Evolutionary conservation across 495 filamentous ascomycete species (phyloP).

Genomic region (Podospora appendiculata): DNA sequence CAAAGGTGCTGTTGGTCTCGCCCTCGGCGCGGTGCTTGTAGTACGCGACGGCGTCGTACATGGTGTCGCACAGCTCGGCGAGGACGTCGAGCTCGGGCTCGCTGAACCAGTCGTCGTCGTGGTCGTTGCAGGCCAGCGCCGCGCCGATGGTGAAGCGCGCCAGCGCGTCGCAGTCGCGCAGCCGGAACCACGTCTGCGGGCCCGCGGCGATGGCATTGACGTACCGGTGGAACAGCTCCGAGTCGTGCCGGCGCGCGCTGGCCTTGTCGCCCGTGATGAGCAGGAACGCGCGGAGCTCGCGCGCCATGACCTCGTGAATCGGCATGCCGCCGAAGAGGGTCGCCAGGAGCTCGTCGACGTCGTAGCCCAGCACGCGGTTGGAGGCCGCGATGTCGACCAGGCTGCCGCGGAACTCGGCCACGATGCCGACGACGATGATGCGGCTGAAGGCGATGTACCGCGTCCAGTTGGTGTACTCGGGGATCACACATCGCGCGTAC

Average conservation of each 20-base stretch:
- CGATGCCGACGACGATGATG: constrained; percentile 10
- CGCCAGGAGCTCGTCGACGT: constrained; percentile 7
- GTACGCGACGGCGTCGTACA: constrained; percentile 17
- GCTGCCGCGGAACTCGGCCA: constrained; percentile 12
- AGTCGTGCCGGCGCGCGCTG: background rate
- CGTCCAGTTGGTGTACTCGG: constrained; percentile 12
- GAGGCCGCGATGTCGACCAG: constrained; percentile 2
- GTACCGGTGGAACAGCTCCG: constrained; percentile 14
- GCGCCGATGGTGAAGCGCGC: constrained; percentile 10
- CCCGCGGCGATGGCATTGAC: constrained; percentile 7
- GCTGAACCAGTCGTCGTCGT: constrained; percentile 9
- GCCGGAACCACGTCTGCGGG: constrained; percentile 15
- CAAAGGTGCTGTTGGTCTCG: constrained; percentile 17
- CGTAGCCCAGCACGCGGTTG: constrained; percentile 7
- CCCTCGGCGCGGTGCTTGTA: constrained; percentile 19
- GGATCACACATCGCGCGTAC: constrained; percentile 10
- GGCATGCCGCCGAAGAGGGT: constrained; percentile 7
- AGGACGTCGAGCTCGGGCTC: constrained; percentile 12
- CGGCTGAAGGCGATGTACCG: constrained; percentile 14
- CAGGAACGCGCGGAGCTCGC: constrained; percentile 10
- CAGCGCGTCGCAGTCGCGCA: constrained; percentile 13
- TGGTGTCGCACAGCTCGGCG: constrained; percentile 9
- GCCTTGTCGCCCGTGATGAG: constrained; percentile 9
- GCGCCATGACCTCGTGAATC: constrained; percentile 3
- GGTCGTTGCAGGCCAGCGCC: constrained; percentile 12